Evolutionary conservation across 73 alveolate species (phyloP), one percentile per base, ranked within the genome.

Genomic region (Tetrahymena elliotti): DNA sequence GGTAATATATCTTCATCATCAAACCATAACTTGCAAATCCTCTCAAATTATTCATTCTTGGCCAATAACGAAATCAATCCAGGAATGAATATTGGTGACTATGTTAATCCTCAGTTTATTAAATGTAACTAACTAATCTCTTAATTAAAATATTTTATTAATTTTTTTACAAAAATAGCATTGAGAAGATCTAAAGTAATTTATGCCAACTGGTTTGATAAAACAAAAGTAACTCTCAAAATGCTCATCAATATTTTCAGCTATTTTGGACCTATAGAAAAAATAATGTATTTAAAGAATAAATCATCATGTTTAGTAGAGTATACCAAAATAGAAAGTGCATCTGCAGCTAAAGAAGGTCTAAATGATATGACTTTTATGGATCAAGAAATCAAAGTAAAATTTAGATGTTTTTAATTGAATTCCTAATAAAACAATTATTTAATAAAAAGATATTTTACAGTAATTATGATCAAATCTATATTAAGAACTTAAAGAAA

Each of bases 201-300:
- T 18, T 94, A 94, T 94, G 96, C 96, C 24, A 84, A 94, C 38
- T 94, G 96, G 96, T 94, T 94, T 47, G 96, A 94, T n/a, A 94
- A 94, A 35, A 41, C 41, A 39, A 93, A 83, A 15, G 96, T 94
- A 22, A 94, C 96, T 11, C 83, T 92, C 33, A 35, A 35, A 33
- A 94, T 94, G 96, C 95, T 94, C 24, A 84, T 84, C 35, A 94
- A 94, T 94, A 84, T 94, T 33, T 94, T 94, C 83, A 94, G 96
- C 93, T 84, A 53, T 27, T 94, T 84, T 33, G 96, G 96, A 35
- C 93, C 93, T n/a, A 84, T 94, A 0, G 96, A 94, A 84, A 94
- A 94, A 94, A 84, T 94, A 93, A 94, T 94, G 35, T 94, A 94
- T 52, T 33, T 94, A 13, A 94, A 94, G 35, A 94, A 94, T 33